Conservation (phyloP, 176 grass and related monocot genomes). For the Bromus sterilis region DNA sequence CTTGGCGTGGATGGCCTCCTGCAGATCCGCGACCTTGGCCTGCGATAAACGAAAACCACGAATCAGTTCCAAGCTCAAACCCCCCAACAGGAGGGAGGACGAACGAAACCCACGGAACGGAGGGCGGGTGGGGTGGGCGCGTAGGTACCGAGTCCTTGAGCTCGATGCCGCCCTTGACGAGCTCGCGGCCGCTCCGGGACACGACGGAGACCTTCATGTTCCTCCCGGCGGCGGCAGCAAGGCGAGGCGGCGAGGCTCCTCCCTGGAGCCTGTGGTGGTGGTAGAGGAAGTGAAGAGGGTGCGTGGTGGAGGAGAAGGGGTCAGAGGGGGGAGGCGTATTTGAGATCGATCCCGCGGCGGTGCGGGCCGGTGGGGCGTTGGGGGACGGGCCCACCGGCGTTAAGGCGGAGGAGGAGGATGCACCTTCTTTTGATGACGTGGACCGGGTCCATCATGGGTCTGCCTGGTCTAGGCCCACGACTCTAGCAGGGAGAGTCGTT, state of each 20-base stretch:
- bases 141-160: constrained; percentile 47
- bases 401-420: not conserved
- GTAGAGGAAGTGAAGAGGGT: not conserved
- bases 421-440: not conserved
- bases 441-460: not conserved
- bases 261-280: not conserved
- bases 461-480: too few relatives aligned
- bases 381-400: constrained; percentile 12
- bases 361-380: constrained; percentile 26
- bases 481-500: too few relatives aligned
- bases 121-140: too few relatives aligned
- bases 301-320: not conserved
- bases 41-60: constrained; percentile 16
- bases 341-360: not conserved
- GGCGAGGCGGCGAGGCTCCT: not conserved
- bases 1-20: constrained; percentile 62
- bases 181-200: constrained; percentile 71
- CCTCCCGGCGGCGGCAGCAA: not conserved
- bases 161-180: constrained; percentile 83
- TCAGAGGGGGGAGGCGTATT: constrained; percentile 2
- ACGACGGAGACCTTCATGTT: constrained; percentile 69
- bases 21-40: constrained; percentile 92
- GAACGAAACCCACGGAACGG: too few relatives aligned
- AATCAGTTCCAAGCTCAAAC: not conserved
- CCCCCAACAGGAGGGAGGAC: too few relatives aligned